A percentile compares a stretch with the other conserved stretches of the same genome.
Evolutionary conservation across 192 early-diverging fungal species (phyloP).

Genomic region (Spizellomyces punctatus): DNA sequence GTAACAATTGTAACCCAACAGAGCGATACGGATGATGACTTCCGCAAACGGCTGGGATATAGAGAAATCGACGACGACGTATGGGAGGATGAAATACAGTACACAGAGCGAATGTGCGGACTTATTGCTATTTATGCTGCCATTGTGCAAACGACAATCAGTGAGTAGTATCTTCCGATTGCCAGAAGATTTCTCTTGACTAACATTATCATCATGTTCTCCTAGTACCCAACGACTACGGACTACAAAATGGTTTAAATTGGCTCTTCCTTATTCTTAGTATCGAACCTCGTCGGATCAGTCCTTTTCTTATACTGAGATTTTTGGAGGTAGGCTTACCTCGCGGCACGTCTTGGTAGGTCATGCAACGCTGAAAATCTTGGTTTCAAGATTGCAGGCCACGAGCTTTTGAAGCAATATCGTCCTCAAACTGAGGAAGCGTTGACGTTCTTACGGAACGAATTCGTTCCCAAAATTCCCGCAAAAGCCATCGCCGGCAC

Average conservation of each 20-base stretch:
- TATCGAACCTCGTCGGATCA: constrained; percentile 66
- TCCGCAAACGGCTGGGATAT: constrained; percentile 45
- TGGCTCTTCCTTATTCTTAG: constrained; percentile 75
- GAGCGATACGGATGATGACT: constrained; percentile 47
- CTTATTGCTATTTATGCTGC: constrained; percentile 71
- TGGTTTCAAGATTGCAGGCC: constrained; percentile 40
- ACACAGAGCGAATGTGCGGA: constrained; percentile 66
- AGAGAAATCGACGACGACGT: constrained; percentile 36
- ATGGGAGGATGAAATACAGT: constrained; percentile 63
- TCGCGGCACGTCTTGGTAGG: background rate
- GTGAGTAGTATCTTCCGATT: constrained; percentile 27
- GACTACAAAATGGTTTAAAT: constrained; percentile 66
- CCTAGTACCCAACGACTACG: constrained; percentile 45
- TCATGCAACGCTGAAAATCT: background rate
- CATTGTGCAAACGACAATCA: constrained; percentile 57
- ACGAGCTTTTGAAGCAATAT: constrained; percentile 41
- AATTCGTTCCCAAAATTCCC: constrained; percentile 37
- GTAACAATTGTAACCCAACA: background rate
- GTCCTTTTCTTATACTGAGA: constrained; percentile 58
- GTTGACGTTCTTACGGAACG: constrained; percentile 36
- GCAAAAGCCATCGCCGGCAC: constrained; percentile 31
- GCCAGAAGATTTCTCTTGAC: background rate
- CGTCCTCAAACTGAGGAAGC: constrained; percentile 51
- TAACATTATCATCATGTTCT: background rate
- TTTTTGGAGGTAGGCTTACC: constrained; percentile 60